Percentiles rank a stretch among this genome's conserved stretches.
Conservation (phyloP, 2,329 filamentous ascomycete genomes). For the Neofusicoccum parvum region DNA sequence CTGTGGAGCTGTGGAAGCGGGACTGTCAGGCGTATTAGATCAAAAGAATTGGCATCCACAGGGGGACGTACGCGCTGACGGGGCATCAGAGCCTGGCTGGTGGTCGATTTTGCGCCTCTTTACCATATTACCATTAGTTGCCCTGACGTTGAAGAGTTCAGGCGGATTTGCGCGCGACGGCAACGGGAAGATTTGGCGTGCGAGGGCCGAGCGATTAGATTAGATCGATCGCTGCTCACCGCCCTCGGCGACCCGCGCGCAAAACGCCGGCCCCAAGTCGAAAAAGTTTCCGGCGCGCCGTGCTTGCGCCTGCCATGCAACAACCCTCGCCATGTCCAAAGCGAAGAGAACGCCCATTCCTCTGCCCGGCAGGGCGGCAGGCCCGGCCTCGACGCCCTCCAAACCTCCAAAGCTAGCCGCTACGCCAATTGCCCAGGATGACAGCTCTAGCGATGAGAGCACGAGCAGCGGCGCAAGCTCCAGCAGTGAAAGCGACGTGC, state of each 20-base stretch:
- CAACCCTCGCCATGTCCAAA: conserved; percentile 35
- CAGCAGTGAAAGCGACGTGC: conserved; percentile 36
- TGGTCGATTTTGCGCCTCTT: conserved; percentile 15
- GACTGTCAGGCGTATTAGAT: conserved; percentile 20
- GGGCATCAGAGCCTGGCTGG: neutral
- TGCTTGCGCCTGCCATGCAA: conserved; percentile 24
- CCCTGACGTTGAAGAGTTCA: neutral
- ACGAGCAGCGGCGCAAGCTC: conserved; percentile 36
- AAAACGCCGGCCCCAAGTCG: conserved; percentile 10
- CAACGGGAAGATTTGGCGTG: conserved; percentile 11
- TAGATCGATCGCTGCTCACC: conserved; percentile 7
- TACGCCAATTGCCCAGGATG: conserved; percentile 29
- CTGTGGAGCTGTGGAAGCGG: neutral
- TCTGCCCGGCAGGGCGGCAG: conserved; percentile 29
- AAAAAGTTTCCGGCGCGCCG: conserved; percentile 17
- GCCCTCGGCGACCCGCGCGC: conserved; percentile 9
- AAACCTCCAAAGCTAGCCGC: conserved; percentile 28
- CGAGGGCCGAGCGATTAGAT: conserved; percentile 15
- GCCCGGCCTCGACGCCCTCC: conserved; percentile 26
- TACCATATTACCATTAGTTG: neutral
- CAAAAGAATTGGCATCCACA: neutral
- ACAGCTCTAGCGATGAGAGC: conserved; percentile 32
- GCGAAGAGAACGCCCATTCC: conserved; percentile 38
- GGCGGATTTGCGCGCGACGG: neutral
- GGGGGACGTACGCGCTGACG: neutral